Evolutionary conservation across 768 basidiomycete species (phyloP).

Genomic region (Mrakia frigida): DNA sequence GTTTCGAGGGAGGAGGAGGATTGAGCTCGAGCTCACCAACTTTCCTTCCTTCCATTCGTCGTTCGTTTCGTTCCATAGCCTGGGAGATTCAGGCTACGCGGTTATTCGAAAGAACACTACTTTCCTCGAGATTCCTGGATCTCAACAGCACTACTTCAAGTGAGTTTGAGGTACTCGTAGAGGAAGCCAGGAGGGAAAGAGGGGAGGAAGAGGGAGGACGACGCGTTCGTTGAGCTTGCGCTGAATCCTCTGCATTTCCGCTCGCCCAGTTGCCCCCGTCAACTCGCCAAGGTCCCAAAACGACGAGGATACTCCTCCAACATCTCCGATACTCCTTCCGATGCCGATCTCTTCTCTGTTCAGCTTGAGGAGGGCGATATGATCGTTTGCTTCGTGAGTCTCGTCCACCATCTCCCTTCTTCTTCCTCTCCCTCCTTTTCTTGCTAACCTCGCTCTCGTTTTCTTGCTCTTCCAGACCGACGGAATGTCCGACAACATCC

Average conservation of each 20-base stretch:
- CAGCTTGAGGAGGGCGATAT: constrained; percentile 36
- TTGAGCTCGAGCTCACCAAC: background rate
- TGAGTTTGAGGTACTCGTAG: no score
- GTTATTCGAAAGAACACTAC: constrained; percentile 38
- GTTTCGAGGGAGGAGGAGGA: background rate
- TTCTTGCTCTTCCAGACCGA: constrained; percentile 38
- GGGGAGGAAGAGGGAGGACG: constrained; percentile 22
- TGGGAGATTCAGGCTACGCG: constrained; percentile 44
- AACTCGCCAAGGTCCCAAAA: constrained; percentile 36
- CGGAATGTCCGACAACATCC: constrained; percentile 44
- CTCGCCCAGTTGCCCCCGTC: constrained; percentile 37
- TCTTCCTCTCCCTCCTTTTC: background rate
- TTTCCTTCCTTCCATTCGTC: background rate
- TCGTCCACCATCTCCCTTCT: background rate
- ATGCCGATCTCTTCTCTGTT: constrained; percentile 37
- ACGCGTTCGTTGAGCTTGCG: constrained; percentile 31
- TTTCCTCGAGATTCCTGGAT: constrained; percentile 22
- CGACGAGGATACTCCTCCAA: constrained; percentile 16
- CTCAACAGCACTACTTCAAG: constrained; percentile 33
- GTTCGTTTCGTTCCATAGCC: no score
- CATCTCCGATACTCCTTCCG: constrained; percentile 38
- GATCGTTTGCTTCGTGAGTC: constrained; percentile 41
- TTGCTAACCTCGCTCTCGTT: background rate
- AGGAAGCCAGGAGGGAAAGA: no score
- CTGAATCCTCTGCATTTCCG: constrained; percentile 27